Evolutionary conservation across 2,329 filamentous ascomycete species (phyloP).

Genomic region (Verticillium tricorpus): DNA sequence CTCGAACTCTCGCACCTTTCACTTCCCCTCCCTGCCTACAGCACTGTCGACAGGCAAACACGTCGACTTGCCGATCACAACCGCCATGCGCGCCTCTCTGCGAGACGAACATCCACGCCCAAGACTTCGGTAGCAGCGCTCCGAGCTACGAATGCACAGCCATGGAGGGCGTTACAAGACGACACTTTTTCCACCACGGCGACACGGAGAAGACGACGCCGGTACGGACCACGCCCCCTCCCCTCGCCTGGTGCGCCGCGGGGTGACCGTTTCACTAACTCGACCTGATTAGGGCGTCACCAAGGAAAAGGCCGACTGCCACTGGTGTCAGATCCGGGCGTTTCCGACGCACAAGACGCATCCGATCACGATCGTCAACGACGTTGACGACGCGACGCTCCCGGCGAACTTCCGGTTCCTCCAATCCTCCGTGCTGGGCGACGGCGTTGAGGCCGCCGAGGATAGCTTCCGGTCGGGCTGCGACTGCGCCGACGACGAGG

Average conservation of each 20-base stretch:
- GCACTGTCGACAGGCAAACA: neutral
- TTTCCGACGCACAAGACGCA: constrained; percentile 44
- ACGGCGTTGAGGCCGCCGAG: constrained; percentile 56
- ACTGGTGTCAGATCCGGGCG: constrained; percentile 56
- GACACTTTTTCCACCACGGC: constrained; percentile 48
- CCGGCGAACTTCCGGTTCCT: constrained; percentile 68
- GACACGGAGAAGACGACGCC: constrained; percentile 6
- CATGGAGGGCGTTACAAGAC: constrained; percentile 43
- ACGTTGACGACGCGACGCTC: constrained; percentile 48
- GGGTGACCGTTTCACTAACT: no score
- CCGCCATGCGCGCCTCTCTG: neutral
- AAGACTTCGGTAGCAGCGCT: neutral
- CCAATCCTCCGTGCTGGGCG: constrained; percentile 51
- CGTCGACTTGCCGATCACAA: neutral
- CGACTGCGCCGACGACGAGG: constrained; percentile 54
- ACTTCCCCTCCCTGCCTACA: neutral
- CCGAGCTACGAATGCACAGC: neutral
- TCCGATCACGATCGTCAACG: constrained; percentile 62
- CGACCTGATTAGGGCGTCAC: constrained; percentile 23
- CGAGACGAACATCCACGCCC: neutral
- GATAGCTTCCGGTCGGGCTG: constrained; percentile 66
- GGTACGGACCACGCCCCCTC: constrained; percentile 7
- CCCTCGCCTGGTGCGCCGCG: neutral
- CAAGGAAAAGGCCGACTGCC: constrained; percentile 42
- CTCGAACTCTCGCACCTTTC: neutral